Evolutionary conservation across 371 early-diverging fungal genomes (phyloP).

Genomic region (Lichtheimia ramosa): DNA sequence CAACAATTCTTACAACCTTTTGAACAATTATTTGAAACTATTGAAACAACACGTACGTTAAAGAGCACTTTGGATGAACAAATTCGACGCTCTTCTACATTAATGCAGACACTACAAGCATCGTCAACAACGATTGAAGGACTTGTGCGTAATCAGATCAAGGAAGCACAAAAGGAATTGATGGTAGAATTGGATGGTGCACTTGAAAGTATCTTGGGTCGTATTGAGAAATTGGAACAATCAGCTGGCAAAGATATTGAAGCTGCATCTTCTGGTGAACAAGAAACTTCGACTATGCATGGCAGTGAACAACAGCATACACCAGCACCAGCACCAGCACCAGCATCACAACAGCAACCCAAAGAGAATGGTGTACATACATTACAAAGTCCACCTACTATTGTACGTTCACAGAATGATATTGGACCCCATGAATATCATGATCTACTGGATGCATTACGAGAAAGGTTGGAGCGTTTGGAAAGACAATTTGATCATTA

Average conservation of each 20-base stretch:
- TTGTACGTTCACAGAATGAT: conserved; percentile 30
- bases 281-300: background rate
- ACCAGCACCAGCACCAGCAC: background rate
- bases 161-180: conserved; percentile 70
- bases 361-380: background rate
- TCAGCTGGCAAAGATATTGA: conserved; percentile 15
- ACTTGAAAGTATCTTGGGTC: conserved; percentile 27
- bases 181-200: conserved; percentile 35
- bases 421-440: conserved; percentile 19
- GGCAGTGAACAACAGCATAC: conserved; percentile 1
- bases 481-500: conserved; percentile 27
- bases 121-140: conserved; percentile 75
- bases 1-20: conserved; percentile 58
- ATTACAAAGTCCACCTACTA: conserved; percentile 21
- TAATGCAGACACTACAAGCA: conserved; percentile 78
- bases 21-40: conserved; percentile 60
- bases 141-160: conserved; percentile 70
- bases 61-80: conserved; percentile 72
- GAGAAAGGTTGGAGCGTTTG: conserved; percentile 37
- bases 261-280: conserved; percentile 5
- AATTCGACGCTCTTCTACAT: conserved; percentile 69
- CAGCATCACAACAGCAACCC: background rate
- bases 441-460: conserved; percentile 24
- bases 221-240: conserved; percentile 21
- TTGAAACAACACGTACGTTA: conserved; percentile 58